Evolutionary conservation across 306 rosid genomes (phyloP).

Genomic region (Lagenaria siceraria): DNA sequence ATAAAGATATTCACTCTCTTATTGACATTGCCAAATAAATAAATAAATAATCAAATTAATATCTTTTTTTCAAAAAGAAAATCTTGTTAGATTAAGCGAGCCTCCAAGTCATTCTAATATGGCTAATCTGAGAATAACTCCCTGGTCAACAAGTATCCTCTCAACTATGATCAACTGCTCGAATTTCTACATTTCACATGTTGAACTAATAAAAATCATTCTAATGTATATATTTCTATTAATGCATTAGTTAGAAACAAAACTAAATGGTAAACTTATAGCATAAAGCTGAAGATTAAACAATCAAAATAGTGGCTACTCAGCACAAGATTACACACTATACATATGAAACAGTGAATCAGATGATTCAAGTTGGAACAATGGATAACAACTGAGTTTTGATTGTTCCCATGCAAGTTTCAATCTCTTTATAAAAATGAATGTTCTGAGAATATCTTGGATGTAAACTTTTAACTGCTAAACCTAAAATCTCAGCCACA

Average conservation of each 20-base stretch:
- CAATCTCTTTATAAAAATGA: conserved; percentile 79
- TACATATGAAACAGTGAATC: not conserved
- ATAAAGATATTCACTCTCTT: no score
- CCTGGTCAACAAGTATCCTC: no score
- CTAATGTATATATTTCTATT: not conserved
- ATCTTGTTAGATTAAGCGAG: no score
- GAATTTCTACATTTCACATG: no score
- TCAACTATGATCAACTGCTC: no score
- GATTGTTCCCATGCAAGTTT: conserved; percentile 86
- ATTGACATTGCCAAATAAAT: no score
- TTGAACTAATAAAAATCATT: not conserved
- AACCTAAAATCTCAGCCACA: conserved; percentile 75
- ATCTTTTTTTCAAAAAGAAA: no score
- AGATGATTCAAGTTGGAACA: conserved; percentile 47
- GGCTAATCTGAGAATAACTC: no score
- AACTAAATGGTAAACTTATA: not conserved
- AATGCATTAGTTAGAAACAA: not conserved
- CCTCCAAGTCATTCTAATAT: no score
- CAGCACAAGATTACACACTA: not conserved
- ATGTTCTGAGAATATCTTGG: conserved; percentile 65
- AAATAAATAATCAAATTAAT: no score
- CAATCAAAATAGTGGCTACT: not conserved
- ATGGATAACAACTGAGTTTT: conserved; percentile 84
- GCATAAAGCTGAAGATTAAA: not conserved
- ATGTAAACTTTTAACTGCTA: conserved; percentile 59